Evolutionary conservation across 2,329 filamentous ascomycete species (phyloP).

Genomic region (Diaporthe batatas): DNA sequence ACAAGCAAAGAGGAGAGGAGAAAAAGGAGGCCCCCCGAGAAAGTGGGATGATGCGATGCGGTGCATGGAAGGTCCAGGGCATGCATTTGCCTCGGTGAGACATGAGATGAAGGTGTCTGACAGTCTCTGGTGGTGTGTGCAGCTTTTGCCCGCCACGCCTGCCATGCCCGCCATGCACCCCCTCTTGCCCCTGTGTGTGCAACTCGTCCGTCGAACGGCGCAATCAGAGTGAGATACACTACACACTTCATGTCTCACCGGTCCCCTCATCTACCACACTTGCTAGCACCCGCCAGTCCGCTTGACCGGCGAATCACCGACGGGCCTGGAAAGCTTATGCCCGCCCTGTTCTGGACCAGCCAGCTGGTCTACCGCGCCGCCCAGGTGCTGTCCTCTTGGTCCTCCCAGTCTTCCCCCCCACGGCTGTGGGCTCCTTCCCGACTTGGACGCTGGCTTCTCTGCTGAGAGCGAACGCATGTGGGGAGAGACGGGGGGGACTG

Average conservation of each 20-base stretch:
- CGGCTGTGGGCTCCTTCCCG: neutral
- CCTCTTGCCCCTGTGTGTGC: too few relatives aligned
- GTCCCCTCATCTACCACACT: conserved; percentile 28
- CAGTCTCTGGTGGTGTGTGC: conserved; percentile 32
- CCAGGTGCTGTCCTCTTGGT: too few relatives aligned
- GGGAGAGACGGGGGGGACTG: neutral
- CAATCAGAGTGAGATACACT: conserved; percentile 30
- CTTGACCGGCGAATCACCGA: conserved; percentile 31
- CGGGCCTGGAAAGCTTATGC: conserved; percentile 17
- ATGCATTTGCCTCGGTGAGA: conserved; percentile 33
- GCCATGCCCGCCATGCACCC: conserved; percentile 20
- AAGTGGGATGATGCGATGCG: conserved; percentile 21
- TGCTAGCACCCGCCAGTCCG: conserved; percentile 17
- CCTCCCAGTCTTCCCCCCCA: too few relatives aligned
- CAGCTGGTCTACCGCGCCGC: neutral
- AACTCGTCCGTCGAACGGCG: conserved; percentile 21
- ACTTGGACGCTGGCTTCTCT: too few relatives aligned
- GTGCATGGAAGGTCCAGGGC: conserved; percentile 14
- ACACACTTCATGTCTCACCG: conserved; percentile 33
- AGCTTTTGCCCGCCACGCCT: conserved; percentile 1
- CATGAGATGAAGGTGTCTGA: conserved; percentile 27
- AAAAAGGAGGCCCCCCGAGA: neutral
- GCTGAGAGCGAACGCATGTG: neutral
- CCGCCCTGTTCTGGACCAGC: conserved; percentile 12
- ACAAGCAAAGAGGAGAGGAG: neutral